phyloP scores from a whole-genome alignment of 768 basidiomycete genomes.

The Fistulinella prunicolor region DNA sequence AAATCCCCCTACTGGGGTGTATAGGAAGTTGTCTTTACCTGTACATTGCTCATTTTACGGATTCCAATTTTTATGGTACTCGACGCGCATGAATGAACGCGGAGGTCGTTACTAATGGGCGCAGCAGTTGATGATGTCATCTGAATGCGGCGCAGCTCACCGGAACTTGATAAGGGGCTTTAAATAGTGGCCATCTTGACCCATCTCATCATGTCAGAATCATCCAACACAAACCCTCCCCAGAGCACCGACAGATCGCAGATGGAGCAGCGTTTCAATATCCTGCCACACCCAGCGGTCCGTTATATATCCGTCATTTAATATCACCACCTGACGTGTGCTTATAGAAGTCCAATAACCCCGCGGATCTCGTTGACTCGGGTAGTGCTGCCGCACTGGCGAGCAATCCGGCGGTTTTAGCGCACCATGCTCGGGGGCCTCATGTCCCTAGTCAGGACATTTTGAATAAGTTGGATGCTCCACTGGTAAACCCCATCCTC shows the following conservation, averaged over 20 bases:
- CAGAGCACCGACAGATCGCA: neutral
- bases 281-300: conserved; percentile 64
- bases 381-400: conserved; percentile 33
- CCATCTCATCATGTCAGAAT: conserved; percentile 14
- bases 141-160: neutral
- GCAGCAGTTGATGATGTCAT: conserved; percentile 19
- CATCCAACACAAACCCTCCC: conserved; percentile 5
- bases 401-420: conserved; percentile 38
- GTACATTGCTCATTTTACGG: conserved; percentile 4
- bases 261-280: conserved; percentile 44
- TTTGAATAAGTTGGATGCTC: conserved; percentile 44
- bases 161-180: conserved; percentile 5
- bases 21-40: conserved; percentile 5
- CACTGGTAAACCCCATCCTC: conserved; percentile 41
- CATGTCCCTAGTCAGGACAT: conserved; percentile 46
- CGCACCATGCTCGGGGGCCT: conserved; percentile 52
- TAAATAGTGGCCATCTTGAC: neutral
- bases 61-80: neutral
- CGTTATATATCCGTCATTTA: conserved; percentile 12
- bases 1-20: conserved; percentile 1
- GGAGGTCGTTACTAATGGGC: neutral
- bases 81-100: neutral
- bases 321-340: neutral
- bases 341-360: conserved; percentile 57
- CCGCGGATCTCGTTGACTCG: conserved; percentile 44